Evolutionary conservation across 2,329 filamentous ascomycete species (phyloP).

Genomic region (Ophiostoma sp.): DNA sequence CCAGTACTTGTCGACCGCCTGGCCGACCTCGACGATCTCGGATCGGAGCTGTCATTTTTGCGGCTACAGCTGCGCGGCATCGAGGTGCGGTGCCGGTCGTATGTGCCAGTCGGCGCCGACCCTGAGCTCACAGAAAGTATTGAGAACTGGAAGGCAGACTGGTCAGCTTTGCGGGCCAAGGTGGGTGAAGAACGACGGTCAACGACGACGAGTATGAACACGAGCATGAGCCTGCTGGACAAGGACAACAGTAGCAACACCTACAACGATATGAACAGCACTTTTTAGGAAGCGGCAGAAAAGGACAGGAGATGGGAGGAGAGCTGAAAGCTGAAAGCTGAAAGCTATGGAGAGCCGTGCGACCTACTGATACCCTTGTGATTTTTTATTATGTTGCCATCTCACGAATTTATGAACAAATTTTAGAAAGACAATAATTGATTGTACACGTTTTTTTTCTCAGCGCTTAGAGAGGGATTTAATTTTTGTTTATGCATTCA

Average conservation of each 20-base stretch:
- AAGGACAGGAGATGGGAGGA: not conserved
- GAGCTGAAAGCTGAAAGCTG: not conserved
- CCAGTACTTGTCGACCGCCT: not conserved
- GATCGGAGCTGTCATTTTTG: constrained; percentile 61
- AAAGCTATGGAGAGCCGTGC: no score
- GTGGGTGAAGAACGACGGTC: constrained; percentile 27
- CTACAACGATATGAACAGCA: constrained; percentile 5
- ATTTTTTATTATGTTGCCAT: not conserved
- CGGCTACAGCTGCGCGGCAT: constrained; percentile 63
- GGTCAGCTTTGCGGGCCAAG: constrained; percentile 44
- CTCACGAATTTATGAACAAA: not conserved
- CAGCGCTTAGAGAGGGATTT: no score
- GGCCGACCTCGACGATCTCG: constrained; percentile 49
- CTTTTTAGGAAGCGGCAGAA: not conserved
- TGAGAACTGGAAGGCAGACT: constrained; percentile 62
- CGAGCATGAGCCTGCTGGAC: constrained; percentile 9
- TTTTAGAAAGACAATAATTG: not conserved
- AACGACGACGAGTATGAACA: not conserved
- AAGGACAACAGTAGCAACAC: not conserved
- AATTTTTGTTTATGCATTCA: no score
- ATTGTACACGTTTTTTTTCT: no score
- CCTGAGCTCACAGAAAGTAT: constrained; percentile 60
- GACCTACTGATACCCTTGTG: not conserved
- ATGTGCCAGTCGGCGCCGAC: constrained; percentile 51
- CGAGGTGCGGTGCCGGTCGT: constrained; percentile 56